Base-by-base conservation (phyloP, 176 grass and related monocot species). In the Alloteropsis semialata region DNA sequence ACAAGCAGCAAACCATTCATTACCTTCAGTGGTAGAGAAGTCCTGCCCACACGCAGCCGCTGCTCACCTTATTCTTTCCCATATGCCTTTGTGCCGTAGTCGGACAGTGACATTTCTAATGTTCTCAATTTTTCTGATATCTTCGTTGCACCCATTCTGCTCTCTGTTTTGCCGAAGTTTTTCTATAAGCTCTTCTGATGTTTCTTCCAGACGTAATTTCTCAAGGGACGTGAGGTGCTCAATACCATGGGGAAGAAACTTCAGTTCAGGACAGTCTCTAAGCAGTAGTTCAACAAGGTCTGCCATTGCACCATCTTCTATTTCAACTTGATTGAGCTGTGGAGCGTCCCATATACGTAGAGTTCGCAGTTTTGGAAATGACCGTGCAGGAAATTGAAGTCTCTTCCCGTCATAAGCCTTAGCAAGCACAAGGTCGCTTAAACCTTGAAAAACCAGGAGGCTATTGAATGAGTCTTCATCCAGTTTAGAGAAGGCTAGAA, bases 221-320 rank as follows among this genome's bases (percentile, higher is more conserved):
- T 71, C 4, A 13, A 82, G 80, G 27, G 19, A 2, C 4, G 28
- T 15, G 8, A 82, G 80, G 11, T 82, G 4, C 66, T 46, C 51
- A 25, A 72, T 30, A 3, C 81, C 75, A 15, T 33, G 6, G 4
- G 81, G 87, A 0, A 89, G 19, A 0, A 28, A 5, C 33, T 74
- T 34, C 38, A 84, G 27, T 38, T 76, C 8, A 28, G 69, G 15
- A 4, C 75, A 42, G 5, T 69, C 13, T 8, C 0, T 0, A 1
- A 89, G 4, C 0, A 0, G 0, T 15, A 89, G 61, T 12, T n/a
- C 1, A 68, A 80, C 69, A 11, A 84, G 57, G 25, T 28, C 61
- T 21, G 0, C 7, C 68, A 89, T 65, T 14, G 82, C 78, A 37
- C 76, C 87, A 34, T 84, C 6, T 45, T 84, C 87, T 19, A 89